Conservation (phyloP, 805 yeast species). For the Brettanomyces bruxellensis region DNA sequence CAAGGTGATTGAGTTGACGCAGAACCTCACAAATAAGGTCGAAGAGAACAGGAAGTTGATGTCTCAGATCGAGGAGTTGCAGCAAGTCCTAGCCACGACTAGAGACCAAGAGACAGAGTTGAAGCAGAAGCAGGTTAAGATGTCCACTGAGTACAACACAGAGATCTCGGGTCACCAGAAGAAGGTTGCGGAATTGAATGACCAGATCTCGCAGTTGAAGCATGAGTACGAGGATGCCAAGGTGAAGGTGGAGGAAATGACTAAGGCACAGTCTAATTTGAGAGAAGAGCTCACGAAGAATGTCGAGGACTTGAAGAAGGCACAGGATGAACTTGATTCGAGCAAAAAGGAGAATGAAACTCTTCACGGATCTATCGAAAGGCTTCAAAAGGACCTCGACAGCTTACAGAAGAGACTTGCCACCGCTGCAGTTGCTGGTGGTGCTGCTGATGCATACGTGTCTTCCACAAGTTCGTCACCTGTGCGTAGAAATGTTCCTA, state of each 20-base stretch:
- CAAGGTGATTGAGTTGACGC: conserved; percentile 94
- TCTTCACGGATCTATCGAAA: conserved; percentile 51
- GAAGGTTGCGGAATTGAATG: conserved; percentile 41
- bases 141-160: conserved; percentile 35
- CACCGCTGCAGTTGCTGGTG: background rate
- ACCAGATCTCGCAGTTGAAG: conserved; percentile 46
- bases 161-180: conserved; percentile 39
- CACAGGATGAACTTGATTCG: conserved; percentile 49
- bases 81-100: conserved; percentile 44
- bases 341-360: conserved; percentile 59
- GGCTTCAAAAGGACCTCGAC: conserved; percentile 34
- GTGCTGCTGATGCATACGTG: conserved; percentile 8
- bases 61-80: conserved; percentile 48
- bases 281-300: conserved; percentile 55
- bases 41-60: conserved; percentile 73
- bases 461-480: conserved; percentile 1
- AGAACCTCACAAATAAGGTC: conserved; percentile 66
- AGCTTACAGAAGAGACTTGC: conserved; percentile 24
- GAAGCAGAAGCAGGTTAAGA: conserved; percentile 46
- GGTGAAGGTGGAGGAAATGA: conserved; percentile 48
- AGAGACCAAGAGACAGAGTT: conserved; percentile 43
- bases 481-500: conserved; percentile 6
- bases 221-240: conserved; percentile 50
- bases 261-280: conserved; percentile 51
- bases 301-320: conserved; percentile 50